Conservation (phyloP, 2,329 filamentous ascomycete genomes). For the Monosporascus ibericus region DNA sequence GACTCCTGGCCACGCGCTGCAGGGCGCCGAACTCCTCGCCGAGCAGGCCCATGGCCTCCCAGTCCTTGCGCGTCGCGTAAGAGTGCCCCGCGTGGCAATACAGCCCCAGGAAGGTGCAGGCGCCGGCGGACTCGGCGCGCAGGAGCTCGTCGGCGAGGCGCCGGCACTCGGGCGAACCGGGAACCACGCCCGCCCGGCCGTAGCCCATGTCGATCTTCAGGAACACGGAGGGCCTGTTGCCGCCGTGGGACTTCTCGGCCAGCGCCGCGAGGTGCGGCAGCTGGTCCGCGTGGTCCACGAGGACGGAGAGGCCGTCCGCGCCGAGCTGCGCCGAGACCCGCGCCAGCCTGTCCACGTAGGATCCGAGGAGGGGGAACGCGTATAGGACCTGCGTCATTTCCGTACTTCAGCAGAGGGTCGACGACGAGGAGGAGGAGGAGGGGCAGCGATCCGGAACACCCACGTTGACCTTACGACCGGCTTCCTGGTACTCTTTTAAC, state of each 20-base stretch:
- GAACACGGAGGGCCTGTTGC: slow-evolving; percentile 49
- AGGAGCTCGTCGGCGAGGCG: slow-evolving; percentile 41
- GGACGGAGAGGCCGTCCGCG: slow-evolving; percentile 50
- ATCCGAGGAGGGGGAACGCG: slow-evolving; percentile 61
- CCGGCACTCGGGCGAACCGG: slow-evolving; percentile 39
- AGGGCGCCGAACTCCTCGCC: slow-evolving; percentile 53
- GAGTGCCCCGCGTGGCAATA: slow-evolving; percentile 72
- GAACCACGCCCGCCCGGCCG: slow-evolving; percentile 61
- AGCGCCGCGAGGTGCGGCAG: slow-evolving; percentile 40
- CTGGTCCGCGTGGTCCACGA: slow-evolving; percentile 65
- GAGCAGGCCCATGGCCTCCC: slow-evolving; percentile 51
- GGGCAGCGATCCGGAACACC: slow-evolving; percentile 13
- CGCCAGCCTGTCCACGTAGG: slow-evolving; percentile 54
- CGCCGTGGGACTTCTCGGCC: slow-evolving; percentile 34
- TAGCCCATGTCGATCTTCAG: slow-evolving; percentile 73
- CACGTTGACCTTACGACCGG: slow-evolving; percentile 54
- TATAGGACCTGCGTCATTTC: slow-evolving; percentile 53
- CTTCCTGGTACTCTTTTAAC: slow-evolving; percentile 49
- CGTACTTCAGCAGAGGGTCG: not conserved
- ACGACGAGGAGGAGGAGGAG: not conserved
- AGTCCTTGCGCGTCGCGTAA: slow-evolving; percentile 53
- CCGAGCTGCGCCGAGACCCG: slow-evolving; percentile 50
- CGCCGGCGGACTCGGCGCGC: slow-evolving; percentile 31
- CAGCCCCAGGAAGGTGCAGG: slow-evolving; percentile 50
- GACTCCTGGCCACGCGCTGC: slow-evolving; percentile 36